Conservation (phyloP, 306 rosid genomes). For the Comarum palustre region DNA sequence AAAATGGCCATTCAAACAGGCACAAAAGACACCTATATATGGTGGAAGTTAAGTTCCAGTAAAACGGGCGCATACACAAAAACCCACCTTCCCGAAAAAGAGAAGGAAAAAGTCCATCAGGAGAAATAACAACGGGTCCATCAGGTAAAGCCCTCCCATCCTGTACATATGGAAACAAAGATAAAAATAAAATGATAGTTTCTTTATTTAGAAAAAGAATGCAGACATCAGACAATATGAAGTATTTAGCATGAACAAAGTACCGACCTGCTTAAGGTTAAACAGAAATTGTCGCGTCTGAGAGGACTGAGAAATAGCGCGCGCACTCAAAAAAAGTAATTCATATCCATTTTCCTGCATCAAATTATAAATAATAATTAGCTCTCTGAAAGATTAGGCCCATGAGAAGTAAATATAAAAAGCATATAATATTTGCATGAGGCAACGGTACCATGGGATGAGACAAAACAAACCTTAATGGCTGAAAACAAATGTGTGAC, state of each 20-base stretch:
- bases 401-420: not conserved
- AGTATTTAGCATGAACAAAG: constrained; percentile 20
- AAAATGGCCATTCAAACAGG: not conserved
- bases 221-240: not conserved
- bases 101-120: constrained; percentile 95
- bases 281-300: constrained; percentile 75
- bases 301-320: constrained; percentile 92
- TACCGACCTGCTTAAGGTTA: constrained; percentile 86
- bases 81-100: constrained; percentile 86
- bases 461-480: constrained; percentile 64
- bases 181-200: constrained; percentile 14
- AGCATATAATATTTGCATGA: not conserved
- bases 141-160: constrained; percentile 90
- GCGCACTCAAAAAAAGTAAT: constrained; percentile 93
- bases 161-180: constrained; percentile 41
- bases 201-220: not conserved
- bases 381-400: constrained; percentile 5
- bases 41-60: not conserved
- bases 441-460: not conserved
- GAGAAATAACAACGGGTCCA: constrained; percentile 96
- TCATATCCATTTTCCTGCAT: constrained; percentile 94
- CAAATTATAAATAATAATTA: constrained; percentile 17
- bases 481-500: constrained; percentile 95
- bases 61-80: not conserved
- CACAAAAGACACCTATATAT: not conserved